Base-by-base conservation (phyloP, 2,329 filamentous ascomycete genomes). In the Huntiella savannae region DNA sequence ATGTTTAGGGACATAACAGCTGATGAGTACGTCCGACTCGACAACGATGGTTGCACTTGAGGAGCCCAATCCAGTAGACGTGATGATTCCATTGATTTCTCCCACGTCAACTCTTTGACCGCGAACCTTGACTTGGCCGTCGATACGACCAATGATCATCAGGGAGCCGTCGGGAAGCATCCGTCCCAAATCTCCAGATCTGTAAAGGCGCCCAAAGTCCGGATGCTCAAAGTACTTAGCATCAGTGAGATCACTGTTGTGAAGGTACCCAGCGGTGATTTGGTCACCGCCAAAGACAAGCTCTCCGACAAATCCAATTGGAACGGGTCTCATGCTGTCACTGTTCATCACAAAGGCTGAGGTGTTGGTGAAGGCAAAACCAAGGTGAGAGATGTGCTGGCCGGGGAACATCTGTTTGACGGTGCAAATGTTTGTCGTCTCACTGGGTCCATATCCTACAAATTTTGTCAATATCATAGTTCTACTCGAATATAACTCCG, bases 391-490 rank as follows among this genome's bases (percentile, higher is more conserved):
- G 43, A 82, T 73, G 15, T 70, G 62, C 54, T 86, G 74, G 0
- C 64, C 60, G 0, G 42, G 52, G 0, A 63, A 60, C 57, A 88
- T 76, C 35, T 70, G 66, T 50, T 77, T 78, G 6, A 88, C 71
- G 0, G 81, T 85, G 60, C 83, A 92, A 15, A 93, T 86, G 53
- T 93, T 92, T 1, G 84, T 92, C 0, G 81, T 85, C 59, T 92
- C 86, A 1, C 81, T 84, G 0, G 85, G 83, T 0, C 84, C 84
- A 52, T 93, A 93, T 0, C 77, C 64, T 66, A 10, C 12, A n/a
- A 15, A 16, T 4, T 28, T 11, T 4, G 19, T 40, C 13, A 28
- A 10, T 28, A 28, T 10, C 22, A 28, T 28, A 22, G 35, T 22
- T 39, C n/a, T 5, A 16, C 11, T 10, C 4, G 33, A 13, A 33